A percentile compares a stretch with the other conserved stretches of the same genome.
Evolutionary conservation across 164 flowering plant genomes (phyloP).

Genomic region (Macadamia integrifolia): DNA sequence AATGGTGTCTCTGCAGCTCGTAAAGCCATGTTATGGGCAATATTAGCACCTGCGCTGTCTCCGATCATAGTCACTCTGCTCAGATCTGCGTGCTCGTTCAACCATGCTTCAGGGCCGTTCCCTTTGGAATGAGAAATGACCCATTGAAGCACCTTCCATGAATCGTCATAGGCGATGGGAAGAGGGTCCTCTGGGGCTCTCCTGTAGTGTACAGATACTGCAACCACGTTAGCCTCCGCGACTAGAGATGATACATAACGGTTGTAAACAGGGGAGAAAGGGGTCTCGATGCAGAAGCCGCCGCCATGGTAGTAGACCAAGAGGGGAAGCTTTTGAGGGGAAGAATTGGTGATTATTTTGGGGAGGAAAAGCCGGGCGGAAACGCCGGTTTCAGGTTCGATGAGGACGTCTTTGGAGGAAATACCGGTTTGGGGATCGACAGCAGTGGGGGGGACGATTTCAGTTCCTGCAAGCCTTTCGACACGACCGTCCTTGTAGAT

Average conservation of each 20-base stretch:
- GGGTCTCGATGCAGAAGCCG: not conserved
- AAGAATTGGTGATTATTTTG: not conserved
- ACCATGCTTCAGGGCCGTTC: conserved; percentile 21
- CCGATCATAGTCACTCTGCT: conserved; percentile 27
- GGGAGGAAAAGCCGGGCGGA: conserved; percentile 6
- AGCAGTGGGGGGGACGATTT: not conserved
- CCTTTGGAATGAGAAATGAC: conserved; percentile 16
- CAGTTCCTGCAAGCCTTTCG: conserved; percentile 20
- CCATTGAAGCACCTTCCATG: conserved; percentile 38
- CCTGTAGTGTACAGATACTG: conserved; percentile 38
- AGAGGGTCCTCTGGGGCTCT: conserved; percentile 34
- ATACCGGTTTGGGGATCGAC: conserved; percentile 8
- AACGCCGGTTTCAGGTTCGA: conserved; percentile 12
- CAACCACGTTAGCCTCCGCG: conserved; percentile 16
- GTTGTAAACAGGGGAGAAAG: conserved; percentile 4
- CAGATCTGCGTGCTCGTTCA: conserved; percentile 22
- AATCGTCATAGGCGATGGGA: conserved; percentile 32
- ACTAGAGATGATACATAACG: conserved; percentile 16
- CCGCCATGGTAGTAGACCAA: not conserved
- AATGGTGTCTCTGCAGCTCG: conserved; percentile 14
- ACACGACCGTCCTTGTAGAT: conserved; percentile 43
- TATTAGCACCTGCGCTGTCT: conserved; percentile 40
- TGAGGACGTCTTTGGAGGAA: conserved; percentile 15
- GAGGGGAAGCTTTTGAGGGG: not conserved
- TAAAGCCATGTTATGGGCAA: conserved; percentile 22